These are phyloP conservation scores for Helotiales sp. DNA, from an alignment of 2,329 filamentous ascomycete species.

Conservation along the genomic window DNA sequence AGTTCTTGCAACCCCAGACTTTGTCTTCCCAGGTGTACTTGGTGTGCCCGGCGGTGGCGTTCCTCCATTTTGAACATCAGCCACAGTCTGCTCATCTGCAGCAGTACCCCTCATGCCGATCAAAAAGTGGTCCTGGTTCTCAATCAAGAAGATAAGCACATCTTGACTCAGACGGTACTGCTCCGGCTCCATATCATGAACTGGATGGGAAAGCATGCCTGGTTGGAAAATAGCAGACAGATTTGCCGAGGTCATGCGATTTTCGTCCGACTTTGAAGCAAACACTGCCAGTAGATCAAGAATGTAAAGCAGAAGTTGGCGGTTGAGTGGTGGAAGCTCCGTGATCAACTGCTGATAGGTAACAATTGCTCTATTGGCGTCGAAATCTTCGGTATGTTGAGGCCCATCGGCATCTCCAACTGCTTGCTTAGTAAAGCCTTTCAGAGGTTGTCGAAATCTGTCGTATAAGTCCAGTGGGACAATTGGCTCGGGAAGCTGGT, in stretches of 20 bases:
- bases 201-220: conserved; percentile 90
- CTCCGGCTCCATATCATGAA: conserved; percentile 92
- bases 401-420: conserved; percentile 71
- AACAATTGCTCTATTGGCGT: conserved; percentile 75
- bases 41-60: conserved; percentile 55
- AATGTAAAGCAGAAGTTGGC: conserved; percentile 93
- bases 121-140: conserved; percentile 97
- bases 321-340: conserved; percentile 88
- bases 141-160: conserved; percentile 95
- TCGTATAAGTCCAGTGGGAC: conserved; percentile 94
- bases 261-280: conserved; percentile 93
- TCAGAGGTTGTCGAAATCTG: conserved; percentile 83
- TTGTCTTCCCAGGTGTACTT: conserved; percentile 58
- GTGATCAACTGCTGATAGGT: conserved; percentile 91
- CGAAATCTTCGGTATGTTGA: conserved; percentile 75
- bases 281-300: conserved; percentile 95
- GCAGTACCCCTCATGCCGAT: conserved; percentile 99
- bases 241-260: conserved; percentile 95
- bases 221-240: conserved; percentile 97
- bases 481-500: conserved; percentile 94
- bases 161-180: conserved; percentile 97
- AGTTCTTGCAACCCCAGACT: conserved; percentile 71
- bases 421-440: conserved; percentile 68
- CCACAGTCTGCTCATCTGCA: conserved; percentile 78
- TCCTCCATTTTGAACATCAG: conserved; percentile 72